A percentile compares a stretch with the other conserved stretches of the same genome.
These are phyloP conservation scores for Lactarius akahatsu DNA, from an alignment of 768 basidiomycete genomes.

Conservation along the genomic window DNA sequence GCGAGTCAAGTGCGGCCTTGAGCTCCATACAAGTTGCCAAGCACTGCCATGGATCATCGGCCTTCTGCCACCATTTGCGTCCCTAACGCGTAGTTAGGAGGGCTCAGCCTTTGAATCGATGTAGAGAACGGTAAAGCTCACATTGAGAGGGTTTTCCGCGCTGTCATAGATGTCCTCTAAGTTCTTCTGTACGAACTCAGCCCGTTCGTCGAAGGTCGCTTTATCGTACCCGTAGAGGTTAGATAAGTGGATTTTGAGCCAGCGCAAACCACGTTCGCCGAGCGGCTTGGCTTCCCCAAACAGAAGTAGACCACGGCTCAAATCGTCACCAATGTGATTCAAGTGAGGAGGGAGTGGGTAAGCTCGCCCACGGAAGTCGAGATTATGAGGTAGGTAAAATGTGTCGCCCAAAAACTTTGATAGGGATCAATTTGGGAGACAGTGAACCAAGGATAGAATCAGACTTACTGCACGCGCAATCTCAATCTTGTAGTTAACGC, in stretches of 20 bases:
- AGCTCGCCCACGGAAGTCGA: constrained; percentile 96
- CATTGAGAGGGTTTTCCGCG: constrained; percentile 75
- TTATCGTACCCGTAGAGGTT: constrained; percentile 95
- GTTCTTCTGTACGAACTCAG: constrained; percentile 66
- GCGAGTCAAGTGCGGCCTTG: constrained; percentile 71
- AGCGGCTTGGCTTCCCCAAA: constrained; percentile 81
- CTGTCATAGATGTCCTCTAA: constrained; percentile 80
- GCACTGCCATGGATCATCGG: constrained; percentile 98
- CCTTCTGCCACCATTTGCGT: constrained; percentile 81
- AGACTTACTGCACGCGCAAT: constrained; percentile 82
- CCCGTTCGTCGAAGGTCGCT: constrained; percentile 91
- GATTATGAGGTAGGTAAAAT: constrained; percentile 92
- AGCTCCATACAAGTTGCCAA: constrained; percentile 92
- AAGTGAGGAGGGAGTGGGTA: constrained; percentile 97
- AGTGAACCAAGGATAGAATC: neutral
- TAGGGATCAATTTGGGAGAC: constrained; percentile 14
- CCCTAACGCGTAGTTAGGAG: constrained; percentile 46
- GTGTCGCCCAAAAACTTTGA: constrained; percentile 78
- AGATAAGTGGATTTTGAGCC: constrained; percentile 94
- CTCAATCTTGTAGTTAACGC: constrained; percentile 94
- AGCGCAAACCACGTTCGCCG: constrained; percentile 80
- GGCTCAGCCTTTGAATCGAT: constrained; percentile 8
- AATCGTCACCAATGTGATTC: constrained; percentile 93
- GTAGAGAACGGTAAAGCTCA: constrained; percentile 37
- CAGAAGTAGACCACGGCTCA: constrained; percentile 79